Evolutionary conservation across 306 rosid species (phyloP).

Genomic region (Carpinus viminea): DNA sequence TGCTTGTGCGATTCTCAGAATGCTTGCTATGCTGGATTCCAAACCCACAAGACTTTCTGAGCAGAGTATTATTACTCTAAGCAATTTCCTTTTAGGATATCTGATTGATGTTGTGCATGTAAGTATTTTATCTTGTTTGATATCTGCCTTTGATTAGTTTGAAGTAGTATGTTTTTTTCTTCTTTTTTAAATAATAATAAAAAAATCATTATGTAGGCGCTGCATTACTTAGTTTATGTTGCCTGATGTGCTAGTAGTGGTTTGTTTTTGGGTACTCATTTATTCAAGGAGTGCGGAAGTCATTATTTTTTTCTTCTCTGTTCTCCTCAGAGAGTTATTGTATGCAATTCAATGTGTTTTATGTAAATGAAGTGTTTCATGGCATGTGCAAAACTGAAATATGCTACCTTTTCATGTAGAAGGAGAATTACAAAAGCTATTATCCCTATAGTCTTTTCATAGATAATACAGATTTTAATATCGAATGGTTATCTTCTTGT

Average conservation of each 20-base stretch:
- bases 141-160: conserved; percentile 16
- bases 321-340: background rate
- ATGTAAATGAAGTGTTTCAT: background rate
- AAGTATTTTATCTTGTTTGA: conserved; percentile 31
- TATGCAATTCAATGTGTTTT: background rate
- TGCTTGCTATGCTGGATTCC: conserved; percentile 55
- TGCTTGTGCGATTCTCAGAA: conserved; percentile 65
- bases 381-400: background rate
- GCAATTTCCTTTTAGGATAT: conserved; percentile 53
- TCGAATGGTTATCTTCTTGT: background rate
- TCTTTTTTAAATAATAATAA: background rate
- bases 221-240: background rate
- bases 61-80: conserved; percentile 48
- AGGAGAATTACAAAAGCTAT: background rate
- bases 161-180: background rate
- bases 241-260: background rate
- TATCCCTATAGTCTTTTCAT: background rate
- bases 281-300: background rate
- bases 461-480: background rate
- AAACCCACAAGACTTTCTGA: conserved; percentile 58
- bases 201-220: background rate
- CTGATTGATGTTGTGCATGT: conserved; percentile 59
- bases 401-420: background rate
- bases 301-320: background rate
- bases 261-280: background rate